Evolutionary conservation across 345 rosid genomes (phyloP).

Genomic region (Noccaea caerulescens): DNA sequence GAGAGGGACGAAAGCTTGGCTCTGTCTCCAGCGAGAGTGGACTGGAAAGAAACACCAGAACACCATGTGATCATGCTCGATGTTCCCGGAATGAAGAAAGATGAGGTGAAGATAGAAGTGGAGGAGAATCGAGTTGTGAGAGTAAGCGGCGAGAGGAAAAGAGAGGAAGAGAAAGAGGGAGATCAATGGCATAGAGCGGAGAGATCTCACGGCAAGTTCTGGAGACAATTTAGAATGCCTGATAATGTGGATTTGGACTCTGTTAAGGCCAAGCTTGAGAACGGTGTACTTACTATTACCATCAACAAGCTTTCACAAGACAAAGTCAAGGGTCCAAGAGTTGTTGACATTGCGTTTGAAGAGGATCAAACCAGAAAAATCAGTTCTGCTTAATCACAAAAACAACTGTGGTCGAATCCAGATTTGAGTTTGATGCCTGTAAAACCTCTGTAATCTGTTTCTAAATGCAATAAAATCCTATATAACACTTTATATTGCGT

Average conservation of each 20-base stretch:
- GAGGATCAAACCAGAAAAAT: constrained; percentile 49
- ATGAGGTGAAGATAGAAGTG: constrained; percentile 79
- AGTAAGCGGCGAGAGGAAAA: constrained; percentile 79
- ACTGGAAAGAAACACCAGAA: constrained; percentile 89
- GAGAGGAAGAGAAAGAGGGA: constrained; percentile 65
- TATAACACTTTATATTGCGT: neutral
- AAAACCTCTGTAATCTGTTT: constrained; percentile 6
- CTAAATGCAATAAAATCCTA: constrained; percentile 14
- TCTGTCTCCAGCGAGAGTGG: constrained; percentile 59
- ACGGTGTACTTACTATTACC: constrained; percentile 67
- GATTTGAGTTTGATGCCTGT: neutral
- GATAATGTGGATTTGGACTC: constrained; percentile 73
- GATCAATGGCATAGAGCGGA: constrained; percentile 88
- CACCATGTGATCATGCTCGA: constrained; percentile 67
- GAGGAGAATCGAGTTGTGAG: constrained; percentile 65
- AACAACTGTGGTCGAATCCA: constrained; percentile 46
- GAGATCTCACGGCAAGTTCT: constrained; percentile 77
- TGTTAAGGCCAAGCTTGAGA: constrained; percentile 66
- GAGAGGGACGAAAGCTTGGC: constrained; percentile 55
- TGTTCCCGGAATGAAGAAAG: constrained; percentile 75
- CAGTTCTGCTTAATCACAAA: constrained; percentile 44
- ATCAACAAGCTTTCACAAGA: constrained; percentile 65
- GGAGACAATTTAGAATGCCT: constrained; percentile 79
- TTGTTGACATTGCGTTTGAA: constrained; percentile 55
- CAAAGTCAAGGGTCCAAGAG: constrained; percentile 61